These are phyloP conservation scores for Eudorina sp. DNA, from an alignment of 139 green algal genomes.

Conservation along the genomic window DNA sequence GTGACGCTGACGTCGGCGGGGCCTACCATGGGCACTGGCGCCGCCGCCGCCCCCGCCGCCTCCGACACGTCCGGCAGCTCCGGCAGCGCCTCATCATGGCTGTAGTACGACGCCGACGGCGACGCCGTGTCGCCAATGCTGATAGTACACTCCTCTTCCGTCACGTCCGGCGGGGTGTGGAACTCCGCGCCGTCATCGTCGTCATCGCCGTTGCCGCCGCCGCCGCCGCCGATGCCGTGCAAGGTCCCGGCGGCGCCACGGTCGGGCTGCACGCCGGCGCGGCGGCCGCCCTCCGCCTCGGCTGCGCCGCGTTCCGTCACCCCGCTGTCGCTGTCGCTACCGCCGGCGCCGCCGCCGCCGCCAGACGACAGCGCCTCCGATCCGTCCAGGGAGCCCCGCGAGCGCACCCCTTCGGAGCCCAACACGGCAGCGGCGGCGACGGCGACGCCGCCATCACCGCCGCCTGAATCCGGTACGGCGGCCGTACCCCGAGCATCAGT, in stretches of 20 bases:
- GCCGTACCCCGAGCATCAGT: no score
- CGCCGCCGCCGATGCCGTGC: neutral
- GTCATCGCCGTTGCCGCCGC: neutral
- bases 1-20: neutral
- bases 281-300: neutral
- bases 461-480: no score
- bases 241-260: neutral
- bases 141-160: slow-evolving; percentile 8
- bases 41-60: neutral
- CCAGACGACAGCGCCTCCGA: neutral
- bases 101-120: neutral
- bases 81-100: neutral
- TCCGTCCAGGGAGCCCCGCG: slow-evolving; percentile 6
- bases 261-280: neutral
- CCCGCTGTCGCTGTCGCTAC: no score
- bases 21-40: neutral
- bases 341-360: neutral
- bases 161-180: slow-evolving; percentile 28
- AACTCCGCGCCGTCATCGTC: slow-evolving; percentile 11
- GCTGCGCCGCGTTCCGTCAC: neutral
- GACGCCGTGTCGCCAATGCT: neutral
- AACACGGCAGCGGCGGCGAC: neutral
- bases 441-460: slow-evolving; percentile 20
- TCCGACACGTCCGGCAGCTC: neutral
- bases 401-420: neutral